These are phyloP conservation scores for Dactylellina sp. DNA, from an alignment of 2,329 filamentous ascomycete genomes.

Conservation along the genomic window DNA sequence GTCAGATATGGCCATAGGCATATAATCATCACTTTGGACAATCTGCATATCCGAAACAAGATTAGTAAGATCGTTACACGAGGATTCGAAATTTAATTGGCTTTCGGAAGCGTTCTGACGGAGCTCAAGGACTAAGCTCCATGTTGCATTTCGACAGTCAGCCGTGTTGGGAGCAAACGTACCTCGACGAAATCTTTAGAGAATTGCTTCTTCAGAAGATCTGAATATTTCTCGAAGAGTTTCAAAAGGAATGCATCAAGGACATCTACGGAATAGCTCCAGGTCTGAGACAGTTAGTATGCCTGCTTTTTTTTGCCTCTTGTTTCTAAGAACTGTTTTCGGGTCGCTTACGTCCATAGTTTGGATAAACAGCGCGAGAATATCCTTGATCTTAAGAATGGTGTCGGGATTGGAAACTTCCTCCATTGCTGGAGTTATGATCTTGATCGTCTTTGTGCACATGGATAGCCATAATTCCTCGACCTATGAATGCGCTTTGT, in stretches of 20 bases:
- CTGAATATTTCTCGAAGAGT: constrained; percentile 92
- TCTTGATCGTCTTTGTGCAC: constrained; percentile 84
- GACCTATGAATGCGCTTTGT: constrained; percentile 69
- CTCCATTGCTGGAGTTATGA: constrained; percentile 82
- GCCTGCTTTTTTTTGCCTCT: neutral
- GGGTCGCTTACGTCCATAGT: constrained; percentile 83
- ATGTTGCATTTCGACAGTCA: constrained; percentile 30
- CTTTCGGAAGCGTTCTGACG: constrained; percentile 16
- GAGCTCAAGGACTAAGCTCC: constrained; percentile 35
- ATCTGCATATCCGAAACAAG: constrained; percentile 65
- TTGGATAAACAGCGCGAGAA: constrained; percentile 93
- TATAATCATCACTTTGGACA: constrained; percentile 94
- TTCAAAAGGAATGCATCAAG: constrained; percentile 88
- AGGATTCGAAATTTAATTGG: constrained; percentile 22
- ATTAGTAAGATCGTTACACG: constrained; percentile 48
- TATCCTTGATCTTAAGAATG: constrained; percentile 92
- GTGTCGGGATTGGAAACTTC: constrained; percentile 88
- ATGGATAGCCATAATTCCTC: constrained; percentile 99
- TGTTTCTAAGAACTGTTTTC: neutral
- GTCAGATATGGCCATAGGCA: constrained; percentile 97
- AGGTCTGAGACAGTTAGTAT: constrained; percentile 71
- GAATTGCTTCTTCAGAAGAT: constrained; percentile 88
- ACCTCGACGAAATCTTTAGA: constrained; percentile 96
- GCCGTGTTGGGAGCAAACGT: constrained; percentile 53
- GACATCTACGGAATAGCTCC: constrained; percentile 84